phyloP scores from a whole-genome alignment of 1,284 basidiomycete genomes.

The Apiotrichum gracile region DNA sequence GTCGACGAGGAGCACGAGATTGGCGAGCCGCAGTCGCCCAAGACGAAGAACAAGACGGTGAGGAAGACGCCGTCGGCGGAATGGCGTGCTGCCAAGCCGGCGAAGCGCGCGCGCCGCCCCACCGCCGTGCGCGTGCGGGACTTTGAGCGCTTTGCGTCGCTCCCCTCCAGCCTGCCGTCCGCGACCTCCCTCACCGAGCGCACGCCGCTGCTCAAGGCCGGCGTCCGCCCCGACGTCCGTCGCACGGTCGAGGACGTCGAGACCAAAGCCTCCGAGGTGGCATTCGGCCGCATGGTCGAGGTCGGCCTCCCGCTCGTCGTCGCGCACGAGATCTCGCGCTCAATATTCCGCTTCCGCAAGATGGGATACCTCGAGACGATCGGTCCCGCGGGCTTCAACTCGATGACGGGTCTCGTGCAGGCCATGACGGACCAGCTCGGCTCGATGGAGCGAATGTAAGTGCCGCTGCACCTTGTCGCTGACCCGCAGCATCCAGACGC shows the following conservation, averaged over 20 bases:
- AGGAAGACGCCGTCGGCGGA: background rate
- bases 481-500: slow-evolving; percentile 29
- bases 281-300: slow-evolving; percentile 37
- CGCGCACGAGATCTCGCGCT: slow-evolving; percentile 66
- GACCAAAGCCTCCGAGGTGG: background rate
- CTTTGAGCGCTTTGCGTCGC: background rate
- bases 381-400: slow-evolving; percentile 77
- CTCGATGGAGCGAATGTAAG: slow-evolving; percentile 68
- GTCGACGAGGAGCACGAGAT: slow-evolving; percentile 9
- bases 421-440: slow-evolving; percentile 76
- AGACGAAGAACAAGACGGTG: background rate
- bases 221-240: slow-evolving; percentile 34
- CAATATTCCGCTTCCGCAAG: slow-evolving; percentile 65
- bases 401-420: slow-evolving; percentile 60
- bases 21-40: slow-evolving; percentile 1
- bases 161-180: background rate
- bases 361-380: slow-evolving; percentile 75
- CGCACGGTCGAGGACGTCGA: slow-evolving; percentile 21
- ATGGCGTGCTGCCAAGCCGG: background rate
- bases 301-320: slow-evolving; percentile 36
- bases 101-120: slow-evolving; percentile 26
- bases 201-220: slow-evolving; percentile 42
- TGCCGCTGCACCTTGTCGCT: background rate
- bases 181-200: slow-evolving; percentile 20
- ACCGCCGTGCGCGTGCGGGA: slow-evolving; percentile 31